Evolutionary conservation across 2,329 filamentous ascomycete genomes (phyloP).

Genomic region (Botryotinia convoluta): DNA sequence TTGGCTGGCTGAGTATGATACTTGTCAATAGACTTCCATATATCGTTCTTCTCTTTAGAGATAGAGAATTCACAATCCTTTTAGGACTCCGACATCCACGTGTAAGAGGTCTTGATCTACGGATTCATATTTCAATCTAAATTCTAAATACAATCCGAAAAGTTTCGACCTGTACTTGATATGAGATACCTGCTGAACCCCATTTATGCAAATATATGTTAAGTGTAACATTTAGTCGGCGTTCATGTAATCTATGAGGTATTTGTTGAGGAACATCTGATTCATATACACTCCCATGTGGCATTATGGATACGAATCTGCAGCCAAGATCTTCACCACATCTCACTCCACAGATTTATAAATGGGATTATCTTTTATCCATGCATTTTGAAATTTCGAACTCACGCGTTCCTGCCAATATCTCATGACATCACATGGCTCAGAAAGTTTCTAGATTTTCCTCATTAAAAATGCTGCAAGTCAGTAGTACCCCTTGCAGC

Average conservation of each 20-base stretch:
- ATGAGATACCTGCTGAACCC: no score
- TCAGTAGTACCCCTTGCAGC: conserved; percentile 4
- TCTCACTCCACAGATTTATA: background rate
- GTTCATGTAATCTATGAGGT: background rate
- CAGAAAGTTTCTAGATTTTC: background rate
- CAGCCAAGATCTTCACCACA: background rate
- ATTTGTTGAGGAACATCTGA: background rate
- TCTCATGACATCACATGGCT: background rate
- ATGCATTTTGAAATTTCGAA: no score
- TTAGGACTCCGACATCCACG: conserved; percentile 28
- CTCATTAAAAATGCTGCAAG: background rate
- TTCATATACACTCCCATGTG: background rate
- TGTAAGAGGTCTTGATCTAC: conserved; percentile 26
- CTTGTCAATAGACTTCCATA: background rate
- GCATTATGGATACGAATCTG: background rate
- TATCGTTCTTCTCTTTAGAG: background rate
- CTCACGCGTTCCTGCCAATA: background rate
- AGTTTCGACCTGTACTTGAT: background rate
- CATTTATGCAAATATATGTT: background rate
- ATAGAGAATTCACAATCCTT: conserved; percentile 25
- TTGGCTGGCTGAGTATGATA: background rate
- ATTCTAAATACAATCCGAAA: conserved; percentile 20
- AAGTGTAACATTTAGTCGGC: background rate
- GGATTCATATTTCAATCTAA: conserved; percentile 24
- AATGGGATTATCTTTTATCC: background rate